phyloP scores from a whole-genome alignment of 2,329 filamentous ascomycete genomes.

The Sporothrix variecibatus region DNA sequence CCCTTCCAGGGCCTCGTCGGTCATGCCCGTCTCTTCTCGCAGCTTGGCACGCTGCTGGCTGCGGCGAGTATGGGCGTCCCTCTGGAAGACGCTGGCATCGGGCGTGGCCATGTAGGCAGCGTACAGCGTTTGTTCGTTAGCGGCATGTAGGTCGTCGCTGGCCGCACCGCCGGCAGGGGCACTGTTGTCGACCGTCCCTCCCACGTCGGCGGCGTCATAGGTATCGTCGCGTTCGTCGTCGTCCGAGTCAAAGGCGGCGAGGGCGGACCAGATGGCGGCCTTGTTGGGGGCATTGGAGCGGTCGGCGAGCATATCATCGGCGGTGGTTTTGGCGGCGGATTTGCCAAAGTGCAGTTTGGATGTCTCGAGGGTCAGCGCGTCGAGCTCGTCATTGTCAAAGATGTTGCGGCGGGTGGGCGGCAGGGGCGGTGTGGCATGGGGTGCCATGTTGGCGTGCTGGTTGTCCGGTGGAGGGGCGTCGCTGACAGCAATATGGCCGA shows the following conservation, averaged over 20 bases:
- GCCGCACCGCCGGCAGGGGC: conserved; percentile 59
- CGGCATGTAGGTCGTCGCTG: conserved; percentile 49
- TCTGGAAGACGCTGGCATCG: conserved; percentile 60
- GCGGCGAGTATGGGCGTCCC: conserved; percentile 70
- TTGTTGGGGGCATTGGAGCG: conserved; percentile 69
- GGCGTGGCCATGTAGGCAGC: conserved; percentile 66
- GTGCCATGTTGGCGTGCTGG: conserved; percentile 46
- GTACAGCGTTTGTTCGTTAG: conserved; percentile 73
- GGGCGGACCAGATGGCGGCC: conserved; percentile 82
- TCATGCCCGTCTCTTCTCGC: conserved; percentile 79
- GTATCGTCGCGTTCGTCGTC: conserved; percentile 97
- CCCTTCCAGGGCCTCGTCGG: conserved; percentile 90
- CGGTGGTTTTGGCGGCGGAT: conserved; percentile 60
- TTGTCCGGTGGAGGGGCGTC: conserved; percentile 35
- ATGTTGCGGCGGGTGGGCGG: conserved; percentile 68
- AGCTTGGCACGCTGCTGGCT: conserved; percentile 63
- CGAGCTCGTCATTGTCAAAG: conserved; percentile 79
- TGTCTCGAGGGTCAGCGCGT: conserved; percentile 66
- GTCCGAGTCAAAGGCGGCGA: conserved; percentile 87
- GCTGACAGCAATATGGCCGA: conserved; percentile 54
- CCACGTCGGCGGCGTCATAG: conserved; percentile 89
- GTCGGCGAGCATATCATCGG: conserved; percentile 72
- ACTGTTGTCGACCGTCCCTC: conserved; percentile 78
- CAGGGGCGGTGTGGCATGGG: conserved; percentile 60
- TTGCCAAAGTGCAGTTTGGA: conserved; percentile 78